Evolutionary conservation across 139 green algal species (phyloP).

Genomic region (Picochlorum sp.): DNA sequence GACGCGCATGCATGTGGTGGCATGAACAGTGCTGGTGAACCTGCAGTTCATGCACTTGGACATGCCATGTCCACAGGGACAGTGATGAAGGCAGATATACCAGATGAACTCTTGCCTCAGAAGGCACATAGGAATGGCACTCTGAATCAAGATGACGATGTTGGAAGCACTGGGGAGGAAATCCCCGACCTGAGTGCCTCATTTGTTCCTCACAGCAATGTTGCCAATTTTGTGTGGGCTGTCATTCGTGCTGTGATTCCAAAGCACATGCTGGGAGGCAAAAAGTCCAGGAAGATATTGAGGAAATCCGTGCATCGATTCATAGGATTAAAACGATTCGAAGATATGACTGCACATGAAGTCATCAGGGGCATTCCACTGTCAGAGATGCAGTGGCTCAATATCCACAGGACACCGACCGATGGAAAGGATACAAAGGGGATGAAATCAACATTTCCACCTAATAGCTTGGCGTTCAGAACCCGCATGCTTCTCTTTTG

Average conservation of each 20-base stretch:
- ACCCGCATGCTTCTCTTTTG: conserved; percentile 43
- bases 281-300: conserved; percentile 30
- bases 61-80: not conserved
- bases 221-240: conserved; percentile 60
- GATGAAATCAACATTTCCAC: not conserved
- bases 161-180: not conserved
- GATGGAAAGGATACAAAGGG: not conserved
- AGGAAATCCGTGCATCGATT: conserved; percentile 30
- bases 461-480: conserved; percentile 12
- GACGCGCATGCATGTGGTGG: not conserved
- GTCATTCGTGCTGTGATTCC: conserved; percentile 48
- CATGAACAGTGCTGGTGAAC: conserved; percentile 14
- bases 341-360: conserved; percentile 55
- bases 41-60: not conserved
- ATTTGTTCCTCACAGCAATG: conserved; percentile 33
- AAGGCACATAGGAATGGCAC: too few species aligned
- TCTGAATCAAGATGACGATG: too few species aligned
- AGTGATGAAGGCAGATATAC: too few species aligned
- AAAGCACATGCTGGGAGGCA: conserved; percentile 44
- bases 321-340: conserved; percentile 56
- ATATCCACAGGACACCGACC: not conserved
- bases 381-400: conserved; percentile 8
- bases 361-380: conserved; percentile 39
- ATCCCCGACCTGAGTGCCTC: conserved; percentile 27
- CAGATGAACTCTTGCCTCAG: too few species aligned